phyloP scores from a whole-genome alignment of 148 eudicot species.

The Nepenthes mirabilis region DNA sequence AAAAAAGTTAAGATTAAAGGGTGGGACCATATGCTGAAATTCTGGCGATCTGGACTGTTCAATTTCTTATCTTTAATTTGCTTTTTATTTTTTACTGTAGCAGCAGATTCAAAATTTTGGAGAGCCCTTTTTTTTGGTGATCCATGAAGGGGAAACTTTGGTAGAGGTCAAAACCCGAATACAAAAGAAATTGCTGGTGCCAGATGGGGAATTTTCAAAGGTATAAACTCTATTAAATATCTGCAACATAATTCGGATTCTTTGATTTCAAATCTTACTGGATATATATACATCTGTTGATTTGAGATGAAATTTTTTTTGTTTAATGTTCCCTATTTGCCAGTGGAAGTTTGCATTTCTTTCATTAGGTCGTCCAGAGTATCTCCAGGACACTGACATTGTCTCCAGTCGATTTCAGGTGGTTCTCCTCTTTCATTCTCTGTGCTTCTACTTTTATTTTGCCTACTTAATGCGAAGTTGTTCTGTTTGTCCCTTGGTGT shows the following conservation, averaged over 20 bases:
- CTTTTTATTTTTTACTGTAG: too few species aligned
- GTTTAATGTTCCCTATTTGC: constrained; percentile 3
- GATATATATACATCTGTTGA: too few species aligned
- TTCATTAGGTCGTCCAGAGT: constrained; percentile 5
- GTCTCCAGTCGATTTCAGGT: constrained; percentile 31
- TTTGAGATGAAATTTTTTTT: too few species aligned
- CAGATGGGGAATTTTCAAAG: constrained; percentile 80
- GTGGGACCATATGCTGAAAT: too few species aligned
- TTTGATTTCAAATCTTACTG: too few species aligned
- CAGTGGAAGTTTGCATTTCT: background rate
- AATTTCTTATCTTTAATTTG: too few species aligned
- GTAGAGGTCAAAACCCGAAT: constrained; percentile 59
- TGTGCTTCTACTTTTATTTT: background rate
- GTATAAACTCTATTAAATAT: constrained; percentile 12
- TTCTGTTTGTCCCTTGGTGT: background rate
- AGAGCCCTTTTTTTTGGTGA: constrained; percentile 5
- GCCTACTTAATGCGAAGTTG: background rate
- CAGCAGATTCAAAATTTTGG: too few species aligned
- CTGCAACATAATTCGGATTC: too few species aligned
- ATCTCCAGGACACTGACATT: constrained; percentile 25
- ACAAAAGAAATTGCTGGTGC: constrained; percentile 80
- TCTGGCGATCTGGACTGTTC: too few species aligned
- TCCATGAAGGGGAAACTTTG: constrained; percentile 81
- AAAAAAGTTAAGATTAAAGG: too few species aligned
- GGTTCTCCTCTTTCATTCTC: background rate